phyloP scores from a whole-genome alignment of 306 rosid species.

The Morella rubra region DNA sequence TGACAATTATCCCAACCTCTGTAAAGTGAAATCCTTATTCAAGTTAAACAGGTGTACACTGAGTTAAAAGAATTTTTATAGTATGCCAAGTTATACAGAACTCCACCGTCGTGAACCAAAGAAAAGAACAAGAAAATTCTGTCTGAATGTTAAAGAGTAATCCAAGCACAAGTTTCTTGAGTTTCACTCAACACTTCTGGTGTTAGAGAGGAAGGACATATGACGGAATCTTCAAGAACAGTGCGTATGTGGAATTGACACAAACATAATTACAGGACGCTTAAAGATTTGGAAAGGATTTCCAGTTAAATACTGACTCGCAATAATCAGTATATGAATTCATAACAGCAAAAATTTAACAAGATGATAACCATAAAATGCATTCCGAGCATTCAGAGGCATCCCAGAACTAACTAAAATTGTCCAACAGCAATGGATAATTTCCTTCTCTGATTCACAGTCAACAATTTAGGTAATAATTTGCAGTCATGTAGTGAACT shows the following conservation, averaged over 20 bases:
- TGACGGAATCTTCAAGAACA: not conserved
- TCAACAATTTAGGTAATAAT: not conserved
- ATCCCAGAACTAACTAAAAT: not conserved
- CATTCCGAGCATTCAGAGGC: not conserved
- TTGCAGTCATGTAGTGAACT: not conserved
- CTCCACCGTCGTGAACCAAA: conserved; percentile 8
- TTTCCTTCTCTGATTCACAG: not conserved
- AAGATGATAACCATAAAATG: not conserved
- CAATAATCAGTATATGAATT: not conserved
- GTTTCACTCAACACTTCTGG: not conserved
- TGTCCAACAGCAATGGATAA: not conserved
- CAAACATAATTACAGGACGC: not conserved
- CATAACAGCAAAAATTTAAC: not conserved
- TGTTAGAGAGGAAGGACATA: not conserved
- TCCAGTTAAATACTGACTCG: not conserved
- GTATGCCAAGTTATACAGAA: not conserved
- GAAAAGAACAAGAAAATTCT: conserved; percentile 6
- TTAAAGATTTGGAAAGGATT: not conserved
- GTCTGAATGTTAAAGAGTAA: conserved; percentile 1
- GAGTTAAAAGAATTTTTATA: not conserved
- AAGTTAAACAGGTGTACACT: no score
- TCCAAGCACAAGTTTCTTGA: not conserved
- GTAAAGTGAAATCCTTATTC: not conserved
- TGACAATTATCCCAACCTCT: not conserved
- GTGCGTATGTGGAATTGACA: not conserved